phyloP scores from a whole-genome alignment of 352 stramenopile genomes.

The Phytophthora citricola region DNA sequence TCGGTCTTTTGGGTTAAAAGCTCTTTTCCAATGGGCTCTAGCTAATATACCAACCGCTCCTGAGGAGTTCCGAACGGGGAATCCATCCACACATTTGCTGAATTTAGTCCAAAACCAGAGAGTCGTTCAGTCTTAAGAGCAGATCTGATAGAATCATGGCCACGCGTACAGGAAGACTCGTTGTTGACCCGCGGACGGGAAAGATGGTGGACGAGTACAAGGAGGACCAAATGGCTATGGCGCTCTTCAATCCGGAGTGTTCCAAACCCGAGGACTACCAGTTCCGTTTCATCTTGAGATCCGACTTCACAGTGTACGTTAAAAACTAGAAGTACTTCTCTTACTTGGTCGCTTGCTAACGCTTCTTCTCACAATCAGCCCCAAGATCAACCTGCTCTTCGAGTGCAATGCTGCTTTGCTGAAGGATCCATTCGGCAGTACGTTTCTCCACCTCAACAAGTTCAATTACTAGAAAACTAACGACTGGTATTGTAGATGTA shows the following conservation, averaged over 20 bases:
- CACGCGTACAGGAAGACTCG: conserved; percentile 59
- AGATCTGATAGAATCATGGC: conserved; percentile 38
- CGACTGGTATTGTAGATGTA: conserved; percentile 44
- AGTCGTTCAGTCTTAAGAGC: too few species aligned
- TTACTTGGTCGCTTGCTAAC: neutral
- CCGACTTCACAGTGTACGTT: conserved; percentile 66
- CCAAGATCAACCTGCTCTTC: conserved; percentile 71
- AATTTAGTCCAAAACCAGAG: too few species aligned
- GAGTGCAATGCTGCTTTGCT: conserved; percentile 66
- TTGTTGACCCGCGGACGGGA: conserved; percentile 59
- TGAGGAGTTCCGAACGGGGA: conserved; percentile 25
- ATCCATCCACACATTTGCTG: conserved; percentile 8
- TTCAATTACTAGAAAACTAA: conserved; percentile 1
- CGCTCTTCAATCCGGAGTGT: conserved; percentile 54
- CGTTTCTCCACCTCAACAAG: conserved; percentile 2
- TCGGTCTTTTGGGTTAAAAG: conserved; percentile 10
- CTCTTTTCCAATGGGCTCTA: conserved; percentile 10
- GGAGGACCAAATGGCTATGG: conserved; percentile 73
- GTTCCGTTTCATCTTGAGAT: conserved; percentile 59
- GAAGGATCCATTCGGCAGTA: conserved; percentile 76
- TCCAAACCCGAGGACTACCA: conserved; percentile 44
- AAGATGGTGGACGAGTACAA: conserved; percentile 75
- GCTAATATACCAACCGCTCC: conserved; percentile 28
- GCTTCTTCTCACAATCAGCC: conserved; percentile 13
- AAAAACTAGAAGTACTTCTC: neutral